Percentiles rank a stretch among this genome's conserved stretches.
phyloP scores from a whole-genome alignment of 495 filamentous ascomycete species.

The Aspergillus sclerotioniger region DNA sequence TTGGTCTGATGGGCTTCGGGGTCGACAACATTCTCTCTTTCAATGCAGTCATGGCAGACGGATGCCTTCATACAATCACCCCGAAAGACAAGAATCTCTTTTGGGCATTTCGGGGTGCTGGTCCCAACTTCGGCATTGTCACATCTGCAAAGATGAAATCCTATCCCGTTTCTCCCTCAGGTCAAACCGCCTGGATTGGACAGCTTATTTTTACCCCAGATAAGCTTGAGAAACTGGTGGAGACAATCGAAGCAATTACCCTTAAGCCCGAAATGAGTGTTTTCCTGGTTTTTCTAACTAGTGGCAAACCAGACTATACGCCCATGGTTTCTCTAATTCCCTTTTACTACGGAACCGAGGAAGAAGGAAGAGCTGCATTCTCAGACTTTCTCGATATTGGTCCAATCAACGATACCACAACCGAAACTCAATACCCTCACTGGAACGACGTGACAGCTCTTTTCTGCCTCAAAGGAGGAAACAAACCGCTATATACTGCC shows the following conservation, averaged over 20 bases:
- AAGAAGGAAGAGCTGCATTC: constrained; percentile 4
- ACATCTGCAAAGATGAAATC: neutral
- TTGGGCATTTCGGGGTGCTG: neutral
- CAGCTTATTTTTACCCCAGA: neutral
- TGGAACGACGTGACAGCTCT: neutral
- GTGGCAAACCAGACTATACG: neutral
- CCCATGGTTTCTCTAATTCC: neutral
- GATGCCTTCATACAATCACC: neutral
- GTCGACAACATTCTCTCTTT: neutral
- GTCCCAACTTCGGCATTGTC: constrained; percentile 1
- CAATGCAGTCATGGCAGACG: neutral
- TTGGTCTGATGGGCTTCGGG: neutral
- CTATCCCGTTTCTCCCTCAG: neutral
- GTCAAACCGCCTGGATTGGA: neutral
- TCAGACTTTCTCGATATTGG: neutral
- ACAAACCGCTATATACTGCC: neutral
- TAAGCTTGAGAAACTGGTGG: neutral
- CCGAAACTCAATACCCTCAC: neutral
- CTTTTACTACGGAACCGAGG: neutral
- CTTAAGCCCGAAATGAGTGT: neutral
- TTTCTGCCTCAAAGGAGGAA: neutral
- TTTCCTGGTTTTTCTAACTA: neutral
- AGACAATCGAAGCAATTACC: neutral
- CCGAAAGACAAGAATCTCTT: neutral
- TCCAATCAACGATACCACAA: neutral